A percentile compares a stretch with the other conserved stretches of the same genome.
phyloP scores from a whole-genome alignment of 2,329 filamentous ascomycete genomes.

The Aspergillus quadricinctus region DNA sequence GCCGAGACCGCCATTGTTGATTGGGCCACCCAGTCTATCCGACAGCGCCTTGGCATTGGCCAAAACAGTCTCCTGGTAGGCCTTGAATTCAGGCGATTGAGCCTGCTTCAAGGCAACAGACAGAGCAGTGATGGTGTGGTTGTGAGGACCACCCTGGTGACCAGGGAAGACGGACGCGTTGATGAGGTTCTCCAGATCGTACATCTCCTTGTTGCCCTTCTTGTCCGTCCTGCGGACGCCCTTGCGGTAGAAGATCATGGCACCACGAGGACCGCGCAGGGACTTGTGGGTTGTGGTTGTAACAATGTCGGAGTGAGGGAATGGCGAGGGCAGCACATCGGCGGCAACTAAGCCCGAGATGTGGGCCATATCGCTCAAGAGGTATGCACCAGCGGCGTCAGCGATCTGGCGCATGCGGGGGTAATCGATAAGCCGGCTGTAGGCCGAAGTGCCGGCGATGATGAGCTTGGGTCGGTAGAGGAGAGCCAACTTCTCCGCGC shows the following conservation, averaged over 20 bases:
- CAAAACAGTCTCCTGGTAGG: constrained; percentile 89
- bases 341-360: constrained; percentile 95
- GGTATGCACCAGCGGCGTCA: constrained; percentile 87
- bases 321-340: constrained; percentile 88
- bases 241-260: constrained; percentile 99
- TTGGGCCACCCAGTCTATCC: constrained; percentile 65
- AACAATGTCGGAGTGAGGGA: constrained; percentile 88
- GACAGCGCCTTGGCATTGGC: constrained; percentile 91
- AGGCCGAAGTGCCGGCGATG: constrained; percentile 93
- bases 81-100: constrained; percentile 80
- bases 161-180: constrained; percentile 99
- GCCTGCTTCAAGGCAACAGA: constrained; percentile 95
- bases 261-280: constrained; percentile 90
- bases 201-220: constrained; percentile 82
- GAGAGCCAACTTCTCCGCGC: constrained; percentile 80
- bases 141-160: constrained; percentile 97
- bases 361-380: constrained; percentile 97
- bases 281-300: constrained; percentile 99
- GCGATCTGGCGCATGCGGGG: constrained; percentile 93
- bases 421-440: constrained; percentile 98
- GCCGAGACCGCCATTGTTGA: constrained; percentile 63
- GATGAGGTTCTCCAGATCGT: constrained; percentile 92
- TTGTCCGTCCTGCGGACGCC: constrained; percentile 90
- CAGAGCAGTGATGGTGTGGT: constrained; percentile 98
- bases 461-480: constrained; percentile 96